These are phyloP conservation scores for Aureobasidium sp. DNA, from an alignment of 2,329 filamentous ascomycete genomes.

Conservation along the genomic window DNA sequence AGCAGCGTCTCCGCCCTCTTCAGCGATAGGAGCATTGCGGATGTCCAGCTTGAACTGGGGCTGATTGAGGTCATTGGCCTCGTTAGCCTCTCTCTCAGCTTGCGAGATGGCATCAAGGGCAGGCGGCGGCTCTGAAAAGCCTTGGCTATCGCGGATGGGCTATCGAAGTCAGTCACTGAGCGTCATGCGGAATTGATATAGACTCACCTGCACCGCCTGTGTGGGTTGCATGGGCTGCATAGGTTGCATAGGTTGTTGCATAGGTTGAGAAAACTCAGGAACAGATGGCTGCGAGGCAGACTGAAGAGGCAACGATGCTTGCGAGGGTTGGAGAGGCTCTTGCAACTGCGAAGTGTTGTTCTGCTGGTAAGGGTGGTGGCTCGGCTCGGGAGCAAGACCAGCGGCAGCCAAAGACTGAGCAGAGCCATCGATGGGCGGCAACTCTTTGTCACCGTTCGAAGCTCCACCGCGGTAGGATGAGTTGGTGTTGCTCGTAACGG, in stretches of 20 bases:
- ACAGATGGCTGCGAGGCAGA: conserved; percentile 9
- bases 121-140: conserved; percentile 63
- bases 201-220: neutral
- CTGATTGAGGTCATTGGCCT: conserved; percentile 46
- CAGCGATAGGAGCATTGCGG: conserved; percentile 64
- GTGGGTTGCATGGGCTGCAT: neutral
- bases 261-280: conserved; percentile 11
- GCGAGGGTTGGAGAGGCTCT: conserved; percentile 21
- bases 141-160: conserved; percentile 59
- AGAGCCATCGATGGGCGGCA: conserved; percentile 5
- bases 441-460: neutral
- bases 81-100: conserved; percentile 57
- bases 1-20: conserved; percentile 65
- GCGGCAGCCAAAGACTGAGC: conserved; percentile 9
- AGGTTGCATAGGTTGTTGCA: neutral
- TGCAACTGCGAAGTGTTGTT: conserved; percentile 24
- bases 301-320: neutral
- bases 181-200: neutral
- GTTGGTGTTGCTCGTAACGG: neutral
- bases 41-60: conserved; percentile 72
- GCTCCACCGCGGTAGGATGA: neutral
- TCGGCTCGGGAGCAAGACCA: conserved; percentile 7
- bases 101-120: conserved; percentile 54
- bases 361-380: conserved; percentile 20
- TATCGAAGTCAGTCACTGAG: neutral